phyloP scores from a whole-genome alignment of 495 filamentous ascomycete genomes.

The Lophium mytilinum region DNA sequence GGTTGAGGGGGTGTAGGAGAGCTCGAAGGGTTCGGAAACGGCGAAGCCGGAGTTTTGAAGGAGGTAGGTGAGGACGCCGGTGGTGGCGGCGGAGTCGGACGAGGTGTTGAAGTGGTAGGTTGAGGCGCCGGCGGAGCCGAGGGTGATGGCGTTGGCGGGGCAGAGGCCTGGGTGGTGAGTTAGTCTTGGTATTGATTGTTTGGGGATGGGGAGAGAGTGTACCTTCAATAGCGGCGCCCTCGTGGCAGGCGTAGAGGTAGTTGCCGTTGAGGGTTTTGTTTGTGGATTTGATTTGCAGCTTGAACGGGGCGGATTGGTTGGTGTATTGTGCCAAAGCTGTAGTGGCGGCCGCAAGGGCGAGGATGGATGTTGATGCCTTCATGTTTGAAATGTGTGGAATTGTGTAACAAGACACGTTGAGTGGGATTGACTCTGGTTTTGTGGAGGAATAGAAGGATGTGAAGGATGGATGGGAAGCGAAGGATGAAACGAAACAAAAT shows the following conservation, averaged over 20 bases:
- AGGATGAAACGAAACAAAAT: too few relatives aligned
- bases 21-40: constrained; percentile 33
- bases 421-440: too few relatives aligned
- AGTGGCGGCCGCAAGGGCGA: not conserved
- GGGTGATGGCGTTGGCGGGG: constrained; percentile 21
- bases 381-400: too few relatives aligned
- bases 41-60: constrained; percentile 32
- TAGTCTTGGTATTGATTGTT: too few relatives aligned
- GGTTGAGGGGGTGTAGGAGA: constrained; percentile 38
- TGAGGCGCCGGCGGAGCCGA: not conserved
- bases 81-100: constrained; percentile 18
- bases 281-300: constrained; percentile 21
- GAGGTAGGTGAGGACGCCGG: constrained; percentile 39
- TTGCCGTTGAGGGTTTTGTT: constrained; percentile 33
- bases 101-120: constrained; percentile 35
- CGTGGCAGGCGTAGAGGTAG: constrained; percentile 43
- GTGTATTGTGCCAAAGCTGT: constrained; percentile 1
- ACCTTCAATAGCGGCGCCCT: constrained; percentile 48
- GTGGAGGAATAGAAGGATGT: too few relatives aligned
- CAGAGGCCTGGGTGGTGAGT: constrained; percentile 24
- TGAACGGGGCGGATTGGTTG: constrained; percentile 29
- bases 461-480: too few relatives aligned
- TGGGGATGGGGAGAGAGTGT: constrained; percentile 13
- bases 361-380: not conserved
- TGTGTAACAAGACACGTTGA: too few relatives aligned